Base-by-base conservation (phyloP, 306 rosid species). In the Dryas drummondii region DNA sequence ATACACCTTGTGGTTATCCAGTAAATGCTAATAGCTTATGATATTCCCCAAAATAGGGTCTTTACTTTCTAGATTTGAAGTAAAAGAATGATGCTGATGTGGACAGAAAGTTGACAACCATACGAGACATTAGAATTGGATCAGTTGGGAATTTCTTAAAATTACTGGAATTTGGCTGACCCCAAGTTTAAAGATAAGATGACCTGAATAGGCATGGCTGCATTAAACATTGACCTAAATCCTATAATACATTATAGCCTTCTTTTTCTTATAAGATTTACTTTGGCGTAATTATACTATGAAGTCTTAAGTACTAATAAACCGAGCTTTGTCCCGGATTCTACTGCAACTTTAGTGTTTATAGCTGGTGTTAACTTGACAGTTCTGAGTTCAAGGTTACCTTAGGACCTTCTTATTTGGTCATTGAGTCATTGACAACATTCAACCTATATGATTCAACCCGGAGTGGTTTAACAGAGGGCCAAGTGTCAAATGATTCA, bases 341-440 rank as follows among this genome's bases (percentile, higher is more conserved):
- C 68, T 46, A 44, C 49, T n/a, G 63, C 68, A 57, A 47, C 60
- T 68, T 70, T 32, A 61, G 60, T 0, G 66, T 19, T 55, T 49
- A 56, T 71, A 4, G 53, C 19, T 4, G 51, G n/a, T 19, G 47
- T 42, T 54, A 27, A 37, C 13, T n/a, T 72, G 50, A 16, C 68
- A 5, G 50, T 71, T 48, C 68, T 26, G 4, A 27, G 14, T 3
- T 16, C 11, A 45, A 61, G 9, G 1, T 22, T 48, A 42, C 19
- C 9, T 46, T 13, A 45, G 68, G 5, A 27, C 40, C 14, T 58
- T 58, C 41, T 1, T 58, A 16, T 10, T 40, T 32, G 37, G 37
- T 32, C 37, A 32, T 32, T 32, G 2, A 1, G 37, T 32, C 37
- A 32, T 58, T 26, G 10, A 26, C 41, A 58, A 58, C 37, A 1